Evolutionary conservation across 257 asterid species (phyloP).

Genomic region (Gynochthodes officinalis): DNA sequence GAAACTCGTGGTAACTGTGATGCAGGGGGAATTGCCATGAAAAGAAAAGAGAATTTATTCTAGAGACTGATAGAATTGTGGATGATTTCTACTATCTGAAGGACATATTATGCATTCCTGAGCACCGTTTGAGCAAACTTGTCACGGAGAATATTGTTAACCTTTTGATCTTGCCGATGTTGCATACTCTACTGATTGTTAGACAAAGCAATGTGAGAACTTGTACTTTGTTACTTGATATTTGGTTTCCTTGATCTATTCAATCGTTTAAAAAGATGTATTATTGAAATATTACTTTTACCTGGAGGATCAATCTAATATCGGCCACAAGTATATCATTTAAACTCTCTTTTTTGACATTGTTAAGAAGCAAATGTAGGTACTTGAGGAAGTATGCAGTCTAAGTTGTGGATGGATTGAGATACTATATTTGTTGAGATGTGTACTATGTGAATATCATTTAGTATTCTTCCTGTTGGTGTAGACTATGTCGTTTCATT

Average conservation of each 20-base stretch:
- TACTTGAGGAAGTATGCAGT: not conserved
- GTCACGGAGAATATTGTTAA: conserved; percentile 11
- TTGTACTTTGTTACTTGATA: not conserved
- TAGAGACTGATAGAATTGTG: conserved; percentile 17
- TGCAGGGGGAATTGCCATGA: conserved; percentile 14
- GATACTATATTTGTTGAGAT: not conserved
- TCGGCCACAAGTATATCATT: too few species aligned
- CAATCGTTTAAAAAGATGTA: too few species aligned
- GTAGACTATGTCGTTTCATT: not conserved
- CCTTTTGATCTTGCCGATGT: conserved; percentile 15
- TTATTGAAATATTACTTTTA: too few species aligned
- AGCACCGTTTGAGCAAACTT: conserved; percentile 12
- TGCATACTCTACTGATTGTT: conserved; percentile 4
- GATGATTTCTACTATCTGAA: conserved; percentile 23
- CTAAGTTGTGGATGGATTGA: not conserved
- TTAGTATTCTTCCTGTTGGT: not conserved
- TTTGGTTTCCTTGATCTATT: not conserved
- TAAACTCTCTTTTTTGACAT: not conserved
- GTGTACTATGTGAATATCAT: not conserved
- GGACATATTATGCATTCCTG: conserved; percentile 21
- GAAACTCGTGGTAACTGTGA: not conserved
- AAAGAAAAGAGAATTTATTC: conserved; percentile 17
- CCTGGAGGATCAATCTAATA: not conserved
- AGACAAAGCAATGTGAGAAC: conserved; percentile 17
- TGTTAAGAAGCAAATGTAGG: not conserved